Percentiles rank a stretch among this genome's conserved stretches.
Conservation (phyloP, 2,329 filamentous ascomycete species). For the Colletotrichum caudatum region DNA sequence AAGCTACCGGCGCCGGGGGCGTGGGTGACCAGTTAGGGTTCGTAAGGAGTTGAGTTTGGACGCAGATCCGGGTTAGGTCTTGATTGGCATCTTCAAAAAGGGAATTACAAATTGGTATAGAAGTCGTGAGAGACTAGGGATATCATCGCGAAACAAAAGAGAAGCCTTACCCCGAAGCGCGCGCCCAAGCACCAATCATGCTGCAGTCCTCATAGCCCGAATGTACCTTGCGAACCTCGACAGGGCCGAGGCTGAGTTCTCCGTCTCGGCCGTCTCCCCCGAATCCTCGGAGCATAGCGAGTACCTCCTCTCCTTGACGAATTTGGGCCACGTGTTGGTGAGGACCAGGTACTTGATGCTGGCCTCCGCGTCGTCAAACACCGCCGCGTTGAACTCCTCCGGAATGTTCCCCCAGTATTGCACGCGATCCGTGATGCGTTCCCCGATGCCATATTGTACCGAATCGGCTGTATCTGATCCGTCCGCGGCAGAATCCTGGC, state of each 20-base stretch:
- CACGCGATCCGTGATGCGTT: slow-evolving; percentile 9
- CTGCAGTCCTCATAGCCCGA: slow-evolving; percentile 17
- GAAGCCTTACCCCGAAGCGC: neutral
- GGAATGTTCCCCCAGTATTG: slow-evolving; percentile 50
- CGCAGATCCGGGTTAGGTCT: rapidly evolving
- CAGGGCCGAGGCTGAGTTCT: slow-evolving; percentile 24
- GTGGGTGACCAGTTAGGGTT: neutral
- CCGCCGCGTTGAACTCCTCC: slow-evolving; percentile 55
- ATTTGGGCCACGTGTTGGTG: slow-evolving; percentile 50
- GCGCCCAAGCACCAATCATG: neutral
- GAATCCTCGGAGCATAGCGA: slow-evolving; percentile 40
- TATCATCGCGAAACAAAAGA: slow-evolving; percentile 4
- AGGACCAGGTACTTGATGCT: slow-evolving; percentile 66
- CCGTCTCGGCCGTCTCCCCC: slow-evolving; percentile 28
- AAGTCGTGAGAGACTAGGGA: slow-evolving; percentile 3
- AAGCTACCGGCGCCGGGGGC: neutral
- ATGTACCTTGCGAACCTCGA: slow-evolving; percentile 32
- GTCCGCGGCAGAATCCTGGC: neutral
- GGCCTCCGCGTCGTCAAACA: slow-evolving; percentile 67
- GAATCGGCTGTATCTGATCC: slow-evolving; percentile 15
- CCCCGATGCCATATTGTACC: neutral
- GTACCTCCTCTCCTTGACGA: slow-evolving; percentile 43
- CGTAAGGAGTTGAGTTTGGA: neutral
- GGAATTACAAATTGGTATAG: slow-evolving; percentile 13
- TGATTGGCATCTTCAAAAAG: neutral